Conservation (phyloP, 768 basidiomycete species). For the Trametes gibbosa region DNA sequence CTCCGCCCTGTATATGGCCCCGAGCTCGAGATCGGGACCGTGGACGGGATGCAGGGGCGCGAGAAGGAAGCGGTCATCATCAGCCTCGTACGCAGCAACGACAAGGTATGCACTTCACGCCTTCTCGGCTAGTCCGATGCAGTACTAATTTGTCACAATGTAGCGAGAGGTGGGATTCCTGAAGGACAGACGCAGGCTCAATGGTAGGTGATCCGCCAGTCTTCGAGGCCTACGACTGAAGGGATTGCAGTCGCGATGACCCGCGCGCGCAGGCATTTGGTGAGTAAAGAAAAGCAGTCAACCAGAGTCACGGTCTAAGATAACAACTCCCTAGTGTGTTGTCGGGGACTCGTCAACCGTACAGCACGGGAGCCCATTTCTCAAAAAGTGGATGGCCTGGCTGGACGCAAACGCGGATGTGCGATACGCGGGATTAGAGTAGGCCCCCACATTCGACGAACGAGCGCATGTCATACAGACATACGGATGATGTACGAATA, state of each 20-base stretch:
- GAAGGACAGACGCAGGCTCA: slow-evolving; percentile 88
- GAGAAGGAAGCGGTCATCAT: slow-evolving; percentile 95
- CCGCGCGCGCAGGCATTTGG: slow-evolving; percentile 82
- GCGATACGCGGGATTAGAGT: slow-evolving; percentile 73
- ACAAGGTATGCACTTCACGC: slow-evolving; percentile 44
- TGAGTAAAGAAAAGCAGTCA: slow-evolving; percentile 37
- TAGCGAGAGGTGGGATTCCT: slow-evolving; percentile 92
- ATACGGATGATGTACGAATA: not conserved
- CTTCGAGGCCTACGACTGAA: not conserved
- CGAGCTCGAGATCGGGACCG: slow-evolving; percentile 85
- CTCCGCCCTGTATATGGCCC: slow-evolving; percentile 68
- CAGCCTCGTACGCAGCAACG: slow-evolving; percentile 89
- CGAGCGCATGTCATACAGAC: not conserved
- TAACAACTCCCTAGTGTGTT: slow-evolving; percentile 58
- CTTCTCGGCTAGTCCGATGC: too few relatives aligned
- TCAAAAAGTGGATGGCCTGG: slow-evolving; percentile 91
- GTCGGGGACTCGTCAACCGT: slow-evolving; percentile 95
- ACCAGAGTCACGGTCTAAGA: not conserved
- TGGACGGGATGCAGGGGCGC: slow-evolving; percentile 96
- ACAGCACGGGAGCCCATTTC: slow-evolving; percentile 74
- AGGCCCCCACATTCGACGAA: slow-evolving; percentile 2
- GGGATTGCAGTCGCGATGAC: slow-evolving; percentile 78
- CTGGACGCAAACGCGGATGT: slow-evolving; percentile 89
- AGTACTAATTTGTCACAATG: not conserved
- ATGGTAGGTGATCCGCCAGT: slow-evolving; percentile 49